phyloP scores from a whole-genome alignment of 768 basidiomycete species.

The Phanerochaete sordida region DNA sequence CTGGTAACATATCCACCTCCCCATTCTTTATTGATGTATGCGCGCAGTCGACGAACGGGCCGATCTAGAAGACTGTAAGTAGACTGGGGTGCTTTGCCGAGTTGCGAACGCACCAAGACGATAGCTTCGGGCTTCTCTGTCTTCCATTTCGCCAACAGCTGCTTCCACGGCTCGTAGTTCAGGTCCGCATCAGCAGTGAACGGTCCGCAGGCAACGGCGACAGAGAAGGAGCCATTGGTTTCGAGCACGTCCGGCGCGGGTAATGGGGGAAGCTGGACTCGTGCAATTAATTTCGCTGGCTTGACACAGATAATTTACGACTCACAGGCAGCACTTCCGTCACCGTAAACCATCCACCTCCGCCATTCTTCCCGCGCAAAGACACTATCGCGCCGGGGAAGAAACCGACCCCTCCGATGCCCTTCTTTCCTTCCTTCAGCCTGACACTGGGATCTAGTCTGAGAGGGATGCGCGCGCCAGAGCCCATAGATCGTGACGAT shows the following conservation, averaged over 20 bases:
- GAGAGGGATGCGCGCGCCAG: conserved; percentile 65
- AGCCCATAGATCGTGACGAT: conserved; percentile 74
- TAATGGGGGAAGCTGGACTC: conserved; percentile 34
- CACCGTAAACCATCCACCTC: conserved; percentile 82
- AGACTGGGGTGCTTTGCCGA: neutral
- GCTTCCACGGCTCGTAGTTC: conserved; percentile 65
- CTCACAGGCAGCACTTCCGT: conserved; percentile 79
- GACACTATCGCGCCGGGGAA: conserved; percentile 91
- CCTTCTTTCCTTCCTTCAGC: conserved; percentile 60
- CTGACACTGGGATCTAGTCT: conserved; percentile 65
- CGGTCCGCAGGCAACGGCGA: conserved; percentile 82
- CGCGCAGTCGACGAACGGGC: conserved; percentile 83
- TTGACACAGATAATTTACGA: conserved; percentile 4
- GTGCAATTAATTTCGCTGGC: conserved; percentile 27
- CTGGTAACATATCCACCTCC: conserved; percentile 61
- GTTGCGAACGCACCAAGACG: conserved; percentile 59
- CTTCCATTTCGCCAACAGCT: conserved; percentile 60
- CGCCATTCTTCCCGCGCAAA: conserved; percentile 85
- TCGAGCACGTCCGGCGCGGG: conserved; percentile 36
- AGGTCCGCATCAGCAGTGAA: conserved; percentile 81
- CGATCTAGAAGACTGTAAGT: conserved; percentile 52
- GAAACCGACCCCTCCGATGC: conserved; percentile 63
- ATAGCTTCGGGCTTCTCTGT: conserved; percentile 68
- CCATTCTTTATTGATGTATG: conserved; percentile 77
- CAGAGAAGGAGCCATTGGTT: conserved; percentile 42